Evolutionary conservation across 371 early-diverging fungal species (phyloP).

Genomic region (Mucor plumbeus): DNA sequence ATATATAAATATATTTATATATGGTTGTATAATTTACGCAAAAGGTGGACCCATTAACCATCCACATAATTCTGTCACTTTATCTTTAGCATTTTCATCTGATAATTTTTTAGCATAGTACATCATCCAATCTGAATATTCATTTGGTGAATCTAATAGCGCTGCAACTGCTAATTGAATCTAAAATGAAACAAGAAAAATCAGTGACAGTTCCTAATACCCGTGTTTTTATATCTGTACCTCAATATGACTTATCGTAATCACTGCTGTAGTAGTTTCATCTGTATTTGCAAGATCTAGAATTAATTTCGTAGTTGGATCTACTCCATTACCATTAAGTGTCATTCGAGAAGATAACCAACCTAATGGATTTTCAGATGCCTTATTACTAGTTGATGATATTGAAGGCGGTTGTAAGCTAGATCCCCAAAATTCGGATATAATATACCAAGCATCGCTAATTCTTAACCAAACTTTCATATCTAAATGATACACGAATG

Average conservation of each 20-base stretch:
- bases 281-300: constrained; percentile 29
- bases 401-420: neutral
- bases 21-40: constrained; percentile 35
- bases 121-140: constrained; percentile 69
- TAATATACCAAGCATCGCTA: constrained; percentile 65
- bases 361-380: constrained; percentile 35
- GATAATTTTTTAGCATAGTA: constrained; percentile 74
- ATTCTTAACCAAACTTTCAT: constrained; percentile 81
- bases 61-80: constrained; percentile 75
- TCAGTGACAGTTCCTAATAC: too few relatives aligned
- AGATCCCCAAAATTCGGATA: constrained; percentile 61
- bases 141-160: constrained; percentile 62
- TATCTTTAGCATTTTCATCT: constrained; percentile 65
- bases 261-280: constrained; percentile 23
- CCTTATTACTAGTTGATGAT: neutral
- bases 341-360: constrained; percentile 38
- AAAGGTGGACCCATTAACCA: constrained; percentile 69
- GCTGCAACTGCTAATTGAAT: constrained; percentile 68
- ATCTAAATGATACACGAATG: constrained; percentile 71
- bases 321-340: constrained; percentile 16
- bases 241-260: constrained; percentile 48
- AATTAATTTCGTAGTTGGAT: constrained; percentile 36
- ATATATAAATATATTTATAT: neutral
- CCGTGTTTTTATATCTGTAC: constrained; percentile 9
- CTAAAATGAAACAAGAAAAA: constrained; percentile 29